Conservation (phyloP, 192 early-diverging fungal genomes). For the Helicostylum pulchrum region DNA sequence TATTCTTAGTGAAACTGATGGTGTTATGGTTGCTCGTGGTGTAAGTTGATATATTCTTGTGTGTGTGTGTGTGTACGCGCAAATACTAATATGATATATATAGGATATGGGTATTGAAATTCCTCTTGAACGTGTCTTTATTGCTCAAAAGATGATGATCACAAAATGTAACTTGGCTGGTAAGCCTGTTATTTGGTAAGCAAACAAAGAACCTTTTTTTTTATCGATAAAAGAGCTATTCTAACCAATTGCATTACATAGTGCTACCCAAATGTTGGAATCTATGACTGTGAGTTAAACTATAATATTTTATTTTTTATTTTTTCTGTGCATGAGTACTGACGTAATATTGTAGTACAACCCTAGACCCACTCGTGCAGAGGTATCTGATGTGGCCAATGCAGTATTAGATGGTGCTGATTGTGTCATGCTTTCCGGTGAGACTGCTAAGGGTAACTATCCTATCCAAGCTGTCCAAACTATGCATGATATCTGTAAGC, state of each 20-base stretch:
- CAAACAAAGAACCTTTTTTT: conserved; percentile 2
- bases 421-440: conserved; percentile 98
- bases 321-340: conserved; percentile 9
- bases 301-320: conserved; percentile 1
- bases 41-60: conserved; percentile 6
- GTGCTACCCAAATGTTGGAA: conserved; percentile 98
- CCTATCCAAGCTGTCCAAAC: conserved; percentile 88
- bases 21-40: conserved; percentile 98
- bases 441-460: conserved; percentile 94
- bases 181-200: conserved; percentile 88
- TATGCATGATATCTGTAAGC: conserved; percentile 90
- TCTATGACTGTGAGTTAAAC: conserved; percentile 78
- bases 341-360: conserved; percentile 55
- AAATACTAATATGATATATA: background rate
- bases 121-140: conserved; percentile 87
- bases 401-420: conserved; percentile 97
- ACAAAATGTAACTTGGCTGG: conserved; percentile 96
- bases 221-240: background rate
- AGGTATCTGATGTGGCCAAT: conserved; percentile 98
- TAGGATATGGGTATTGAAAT: conserved; percentile 95
- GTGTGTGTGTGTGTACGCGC: background rate
- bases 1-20: conserved; percentile 90
- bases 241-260: conserved; percentile 22
- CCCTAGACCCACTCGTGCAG: conserved; percentile 98
- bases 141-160: conserved; percentile 98